A percentile compares a stretch with the other conserved stretches of the same genome.
These are phyloP conservation scores for Teunomyces cretensis DNA, from an alignment of 805 yeast genomes.

Conservation along the genomic window DNA sequence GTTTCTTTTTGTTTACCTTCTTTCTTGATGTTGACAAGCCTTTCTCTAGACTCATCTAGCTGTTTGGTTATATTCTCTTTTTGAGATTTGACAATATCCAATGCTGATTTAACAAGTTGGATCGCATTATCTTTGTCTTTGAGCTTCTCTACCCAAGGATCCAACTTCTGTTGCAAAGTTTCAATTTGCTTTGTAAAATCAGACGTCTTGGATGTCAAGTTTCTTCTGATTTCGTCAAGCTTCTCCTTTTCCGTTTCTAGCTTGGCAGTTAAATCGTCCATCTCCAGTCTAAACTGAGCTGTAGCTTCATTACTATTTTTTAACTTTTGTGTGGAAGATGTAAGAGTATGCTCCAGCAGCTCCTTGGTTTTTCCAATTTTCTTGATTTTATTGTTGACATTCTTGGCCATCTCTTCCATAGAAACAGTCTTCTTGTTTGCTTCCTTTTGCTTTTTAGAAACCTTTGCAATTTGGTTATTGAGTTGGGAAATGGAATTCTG, in stretches of 20 bases:
- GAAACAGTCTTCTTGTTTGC: conserved; percentile 57
- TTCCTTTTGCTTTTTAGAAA: conserved; percentile 31
- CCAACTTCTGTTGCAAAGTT: conserved; percentile 59
- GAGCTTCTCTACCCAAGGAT: conserved; percentile 79
- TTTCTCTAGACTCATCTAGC: conserved; percentile 41
- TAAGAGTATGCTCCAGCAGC: conserved; percentile 44
- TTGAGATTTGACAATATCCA: conserved; percentile 56
- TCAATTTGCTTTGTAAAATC: conserved; percentile 66
- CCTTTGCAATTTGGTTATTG: conserved; percentile 17
- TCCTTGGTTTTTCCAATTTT: conserved; percentile 58
- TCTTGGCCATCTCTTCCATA: conserved; percentile 74
- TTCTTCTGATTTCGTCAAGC: conserved; percentile 63
- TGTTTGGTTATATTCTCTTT: conserved; percentile 44
- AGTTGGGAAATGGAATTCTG: conserved; percentile 25
- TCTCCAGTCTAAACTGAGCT: conserved; percentile 42
- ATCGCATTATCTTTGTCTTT: conserved; percentile 63
- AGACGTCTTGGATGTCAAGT: conserved; percentile 72
- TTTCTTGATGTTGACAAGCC: conserved; percentile 45
- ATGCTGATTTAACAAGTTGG: conserved; percentile 61
- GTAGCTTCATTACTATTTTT: conserved; percentile 46
- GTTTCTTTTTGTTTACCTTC: conserved; percentile 52
- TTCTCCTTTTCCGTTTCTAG: conserved; percentile 52
- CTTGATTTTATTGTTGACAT: conserved; percentile 54
- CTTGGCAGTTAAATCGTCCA: conserved; percentile 43
- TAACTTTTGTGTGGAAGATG: conserved; percentile 47